phyloP scores from a whole-genome alignment of 1,284 basidiomycete genomes.

The Pterulicium gracile region DNA sequence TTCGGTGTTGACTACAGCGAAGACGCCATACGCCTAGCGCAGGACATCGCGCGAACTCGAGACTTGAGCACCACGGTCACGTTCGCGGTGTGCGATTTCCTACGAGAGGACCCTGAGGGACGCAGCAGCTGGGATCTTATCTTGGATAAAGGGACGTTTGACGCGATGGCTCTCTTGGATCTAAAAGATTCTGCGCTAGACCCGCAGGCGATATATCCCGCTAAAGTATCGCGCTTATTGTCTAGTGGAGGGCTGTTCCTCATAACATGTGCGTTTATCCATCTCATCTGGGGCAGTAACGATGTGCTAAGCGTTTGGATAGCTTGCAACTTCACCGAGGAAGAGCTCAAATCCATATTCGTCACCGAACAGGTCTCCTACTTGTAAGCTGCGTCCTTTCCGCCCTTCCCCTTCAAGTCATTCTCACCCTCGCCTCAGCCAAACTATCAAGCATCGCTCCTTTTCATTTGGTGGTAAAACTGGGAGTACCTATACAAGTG shows the following conservation, averaged over 20 bases:
- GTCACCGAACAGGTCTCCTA: constrained; percentile 26
- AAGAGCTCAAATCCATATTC: constrained; percentile 62
- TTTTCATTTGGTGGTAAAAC: constrained; percentile 70
- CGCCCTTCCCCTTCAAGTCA: constrained; percentile 2
- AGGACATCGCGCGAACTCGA: constrained; percentile 37
- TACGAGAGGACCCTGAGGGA: constrained; percentile 30
- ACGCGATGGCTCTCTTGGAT: constrained; percentile 75
- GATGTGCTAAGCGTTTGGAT: neutral
- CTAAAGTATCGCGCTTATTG: constrained; percentile 45
- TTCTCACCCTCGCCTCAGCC: constrained; percentile 30
- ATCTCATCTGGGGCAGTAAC: neutral
- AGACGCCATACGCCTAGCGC: constrained; percentile 56
- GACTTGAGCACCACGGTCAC: constrained; percentile 28
- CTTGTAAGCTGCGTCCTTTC: neutral
- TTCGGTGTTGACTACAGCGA: constrained; percentile 79
- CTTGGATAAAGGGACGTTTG: constrained; percentile 77
- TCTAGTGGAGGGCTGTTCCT: constrained; percentile 66
- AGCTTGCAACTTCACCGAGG: constrained; percentile 88
- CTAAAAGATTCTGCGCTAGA: constrained; percentile 43
- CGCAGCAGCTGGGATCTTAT: constrained; percentile 54
- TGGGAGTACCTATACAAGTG: constrained; percentile 62
- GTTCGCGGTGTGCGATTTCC: constrained; percentile 51
- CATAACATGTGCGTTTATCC: constrained; percentile 59
- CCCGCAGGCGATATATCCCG: constrained; percentile 55
- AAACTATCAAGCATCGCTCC: constrained; percentile 56